Evolutionary conservation across 139 green algal species (phyloP).

Genomic region (Eudorina sp.): DNA sequence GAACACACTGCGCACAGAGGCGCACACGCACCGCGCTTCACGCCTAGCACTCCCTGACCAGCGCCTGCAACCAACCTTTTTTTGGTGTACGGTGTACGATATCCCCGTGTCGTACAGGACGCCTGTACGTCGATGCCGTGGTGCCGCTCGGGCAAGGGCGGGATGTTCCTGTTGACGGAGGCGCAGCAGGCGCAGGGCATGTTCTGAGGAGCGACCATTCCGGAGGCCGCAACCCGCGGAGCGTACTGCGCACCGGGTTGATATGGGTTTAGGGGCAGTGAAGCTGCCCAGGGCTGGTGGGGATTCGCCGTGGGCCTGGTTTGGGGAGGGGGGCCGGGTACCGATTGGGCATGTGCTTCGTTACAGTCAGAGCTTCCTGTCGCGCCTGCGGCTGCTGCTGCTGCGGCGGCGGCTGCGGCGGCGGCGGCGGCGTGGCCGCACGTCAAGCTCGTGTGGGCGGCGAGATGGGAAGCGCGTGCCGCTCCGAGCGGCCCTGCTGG

Average conservation of each 20-base stretch:
- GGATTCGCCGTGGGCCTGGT: neutral
- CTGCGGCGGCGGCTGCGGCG: no score
- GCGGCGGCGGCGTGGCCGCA: no score
- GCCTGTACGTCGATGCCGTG: neutral
- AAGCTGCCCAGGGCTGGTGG: neutral
- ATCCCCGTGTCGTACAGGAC: no score
- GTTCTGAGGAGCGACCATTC: neutral
- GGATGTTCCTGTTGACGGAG: constrained; percentile 7
- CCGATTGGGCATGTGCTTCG: neutral
- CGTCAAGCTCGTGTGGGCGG: no score
- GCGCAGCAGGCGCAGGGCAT: constrained; percentile 19
- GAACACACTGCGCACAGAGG: neutral
- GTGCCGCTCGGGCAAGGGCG: neutral
- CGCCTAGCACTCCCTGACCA: no score
- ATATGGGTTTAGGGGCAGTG: neutral
- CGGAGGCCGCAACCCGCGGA: no score
- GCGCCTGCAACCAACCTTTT: neutral
- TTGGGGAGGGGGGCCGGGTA: neutral
- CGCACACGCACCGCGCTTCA: neutral
- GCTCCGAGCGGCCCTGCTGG: no score
- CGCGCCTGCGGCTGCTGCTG: no score
- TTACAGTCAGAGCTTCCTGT: no score
- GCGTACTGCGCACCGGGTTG: no score
- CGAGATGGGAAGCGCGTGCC: no score
- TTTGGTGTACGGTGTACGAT: neutral